Evolutionary conservation across 2,329 filamentous ascomycete species (phyloP).

Genomic region (Botryotinia convoluta): DNA sequence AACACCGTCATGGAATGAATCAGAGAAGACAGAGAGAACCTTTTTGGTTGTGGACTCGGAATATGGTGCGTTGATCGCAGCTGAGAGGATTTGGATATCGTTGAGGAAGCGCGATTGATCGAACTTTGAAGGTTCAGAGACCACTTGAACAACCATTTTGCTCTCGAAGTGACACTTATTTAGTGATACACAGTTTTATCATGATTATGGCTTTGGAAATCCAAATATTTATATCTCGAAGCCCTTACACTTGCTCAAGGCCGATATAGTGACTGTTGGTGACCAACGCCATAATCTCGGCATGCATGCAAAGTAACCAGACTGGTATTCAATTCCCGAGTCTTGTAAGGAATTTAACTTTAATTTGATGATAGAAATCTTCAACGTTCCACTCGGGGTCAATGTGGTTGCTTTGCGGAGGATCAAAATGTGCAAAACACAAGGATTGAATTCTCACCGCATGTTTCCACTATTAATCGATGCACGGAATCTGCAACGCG

Average conservation of each 20-base stretch:
- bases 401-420: neutral
- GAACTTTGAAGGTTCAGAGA: neutral
- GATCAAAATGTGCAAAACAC: neutral
- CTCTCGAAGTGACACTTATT: neutral
- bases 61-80: conserved; percentile 2
- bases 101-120: neutral
- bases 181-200: no score
- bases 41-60: neutral
- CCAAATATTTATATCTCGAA: neutral
- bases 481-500: neutral
- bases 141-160: neutral
- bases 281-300: neutral
- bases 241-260: neutral
- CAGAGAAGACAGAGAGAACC: neutral
- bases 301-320: neutral
- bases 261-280: no score
- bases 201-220: neutral
- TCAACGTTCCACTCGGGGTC: neutral
- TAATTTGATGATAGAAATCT: neutral
- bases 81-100: neutral
- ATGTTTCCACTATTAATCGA: neutral
- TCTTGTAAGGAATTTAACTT: neutral
- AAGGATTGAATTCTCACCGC: conserved; percentile 2
- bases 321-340: neutral
- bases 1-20: neutral